Base-by-base conservation (phyloP, 1,139 yeast genomes). In the Candida neerlandica region DNA sequence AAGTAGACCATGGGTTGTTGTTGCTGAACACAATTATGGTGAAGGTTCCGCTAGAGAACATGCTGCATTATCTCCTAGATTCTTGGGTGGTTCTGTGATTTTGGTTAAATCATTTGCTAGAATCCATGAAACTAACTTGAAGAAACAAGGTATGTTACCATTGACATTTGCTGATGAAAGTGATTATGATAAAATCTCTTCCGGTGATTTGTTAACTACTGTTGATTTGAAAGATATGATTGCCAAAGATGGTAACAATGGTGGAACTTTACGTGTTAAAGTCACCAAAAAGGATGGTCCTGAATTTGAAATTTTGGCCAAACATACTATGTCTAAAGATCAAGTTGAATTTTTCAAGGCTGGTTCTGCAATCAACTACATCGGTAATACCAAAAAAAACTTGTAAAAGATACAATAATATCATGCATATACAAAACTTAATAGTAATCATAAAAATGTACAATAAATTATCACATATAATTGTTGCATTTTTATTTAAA, bases 11-110 rank as follows among this genome's bases (percentile, higher is more conserved):
- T 94, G 99, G 99, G 80, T 84, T 56, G 97, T 94, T 44, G 87
- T 94, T 55, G 99, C 97, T 46, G 99, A 92, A 66, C 97, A 94
- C 67, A 94, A 94, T 73, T 94, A 92, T 63, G 99, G 99, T 70
- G 99, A 94, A 77, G 99, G 99, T 57, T 90, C 97, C 49, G 97
- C 99, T 21, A 88, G 99, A 79, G 99, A 94, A 69, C 99, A 94
- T 65, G 99, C 99, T 48, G 99, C 99, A 5, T 77, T 94, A 63
- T 89, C 95, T 39, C 99, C 99, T 54, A 81, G 96, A 69, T 94
- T 88, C 76, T 78, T 94, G 48, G 97, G 97, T 55, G 99, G 98
- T 53, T 75, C 86, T 49, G 82, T 91, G 57, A 87, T 94, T 56
- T 76, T 94, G 55, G 96, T 91, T 61, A 94, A 94, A 73, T 91